Evolutionary conservation across 768 basidiomycete species (phyloP).

Genomic region (Lentinula guzmanii): DNA sequence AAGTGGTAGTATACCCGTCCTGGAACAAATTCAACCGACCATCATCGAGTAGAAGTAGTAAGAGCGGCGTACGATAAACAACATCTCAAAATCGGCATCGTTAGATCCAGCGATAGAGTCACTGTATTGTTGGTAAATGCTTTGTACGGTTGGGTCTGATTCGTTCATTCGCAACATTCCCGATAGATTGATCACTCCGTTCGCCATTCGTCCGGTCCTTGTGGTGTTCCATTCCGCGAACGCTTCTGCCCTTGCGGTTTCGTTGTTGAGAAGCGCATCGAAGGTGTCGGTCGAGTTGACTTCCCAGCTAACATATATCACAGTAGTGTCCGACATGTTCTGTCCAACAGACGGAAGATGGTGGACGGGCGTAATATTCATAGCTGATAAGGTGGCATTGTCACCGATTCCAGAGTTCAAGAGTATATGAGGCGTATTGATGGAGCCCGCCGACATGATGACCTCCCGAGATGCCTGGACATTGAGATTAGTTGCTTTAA

Average conservation of each 20-base stretch:
- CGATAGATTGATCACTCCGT: constrained; percentile 18
- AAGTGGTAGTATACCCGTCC: constrained; percentile 2
- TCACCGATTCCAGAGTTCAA: constrained; percentile 17
- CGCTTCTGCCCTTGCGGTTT: constrained; percentile 8
- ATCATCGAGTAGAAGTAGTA: neutral
- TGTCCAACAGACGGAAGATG: constrained; percentile 13
- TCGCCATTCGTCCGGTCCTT: constrained; percentile 22
- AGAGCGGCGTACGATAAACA: constrained; percentile 18
- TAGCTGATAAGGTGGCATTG: neutral
- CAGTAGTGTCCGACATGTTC: constrained; percentile 10
- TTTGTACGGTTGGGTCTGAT: neutral
- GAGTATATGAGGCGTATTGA: constrained; percentile 16
- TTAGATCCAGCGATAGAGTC: constrained; percentile 26
- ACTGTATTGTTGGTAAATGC: neutral
- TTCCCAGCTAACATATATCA: neutral
- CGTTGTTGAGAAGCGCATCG: constrained; percentile 18
- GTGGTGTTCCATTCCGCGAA: constrained; percentile 20
- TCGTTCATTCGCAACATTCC: neutral
- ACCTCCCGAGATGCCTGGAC: constrained; percentile 15
- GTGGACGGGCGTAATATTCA: constrained; percentile 5
- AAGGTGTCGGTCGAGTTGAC: constrained; percentile 9
- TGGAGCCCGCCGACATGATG: constrained; percentile 18
- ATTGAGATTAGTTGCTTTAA: neutral
- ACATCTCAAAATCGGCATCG: constrained; percentile 28
- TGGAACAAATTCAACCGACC: neutral